These are phyloP conservation scores for Halteria grandinella DNA, from an alignment of 73 alveolate species.

Conservation along the genomic window DNA sequence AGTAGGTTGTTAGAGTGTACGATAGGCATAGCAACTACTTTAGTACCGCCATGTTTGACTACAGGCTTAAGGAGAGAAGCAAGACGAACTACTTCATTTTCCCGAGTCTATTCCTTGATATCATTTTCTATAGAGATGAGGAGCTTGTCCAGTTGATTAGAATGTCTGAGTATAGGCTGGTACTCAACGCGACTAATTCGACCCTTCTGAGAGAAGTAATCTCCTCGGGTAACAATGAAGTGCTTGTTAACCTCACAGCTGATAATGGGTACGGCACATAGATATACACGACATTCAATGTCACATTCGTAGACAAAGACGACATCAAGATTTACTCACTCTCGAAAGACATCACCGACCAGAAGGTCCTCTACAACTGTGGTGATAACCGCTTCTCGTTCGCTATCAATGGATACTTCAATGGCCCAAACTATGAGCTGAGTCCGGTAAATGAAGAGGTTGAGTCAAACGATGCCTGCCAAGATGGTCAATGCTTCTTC, in stretches of 20 bases:
- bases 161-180: conserved; percentile 3
- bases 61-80: neutral
- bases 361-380: conserved; percentile 34
- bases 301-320: conserved; percentile 9
- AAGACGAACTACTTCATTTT: conserved; percentile 14
- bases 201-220: neutral
- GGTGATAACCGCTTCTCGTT: conserved; percentile 31
- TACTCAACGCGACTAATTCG: neutral
- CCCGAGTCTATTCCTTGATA: conserved; percentile 15
- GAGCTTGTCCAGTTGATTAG: conserved; percentile 11
- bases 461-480: too few relatives aligned
- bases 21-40: neutral
- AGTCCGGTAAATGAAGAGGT: neutral
- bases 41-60: conserved; percentile 2
- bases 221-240: neutral
- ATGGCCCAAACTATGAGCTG: conserved; percentile 40
- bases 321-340: neutral
- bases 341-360: neutral
- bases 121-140: conserved; percentile 39
- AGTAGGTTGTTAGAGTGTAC: conserved; percentile 13
- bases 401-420: conserved; percentile 27
- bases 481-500: too few relatives aligned
- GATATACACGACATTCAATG: neutral
- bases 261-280: neutral
- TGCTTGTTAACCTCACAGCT: neutral